Evolutionary conservation across 257 asterid genomes (phyloP), one percentile per base, ranked within the genome.

Genomic region (Paraleonurus japonicus): DNA sequence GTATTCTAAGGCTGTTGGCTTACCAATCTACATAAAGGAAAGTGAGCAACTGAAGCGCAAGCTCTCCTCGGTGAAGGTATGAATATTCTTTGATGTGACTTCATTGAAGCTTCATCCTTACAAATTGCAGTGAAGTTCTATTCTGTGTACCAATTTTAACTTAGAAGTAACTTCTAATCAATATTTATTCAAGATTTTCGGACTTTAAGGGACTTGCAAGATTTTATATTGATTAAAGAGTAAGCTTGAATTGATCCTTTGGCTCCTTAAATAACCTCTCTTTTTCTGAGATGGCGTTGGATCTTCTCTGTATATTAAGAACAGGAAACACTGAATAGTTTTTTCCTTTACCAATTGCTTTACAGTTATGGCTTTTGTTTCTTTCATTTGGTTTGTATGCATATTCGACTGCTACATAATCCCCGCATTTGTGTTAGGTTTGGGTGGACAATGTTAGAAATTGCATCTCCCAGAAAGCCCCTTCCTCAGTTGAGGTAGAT

Each of bases 31-130:
- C 76, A 70, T 81, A 28, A 72, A 72, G 58, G 94, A 88, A 82
- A 82, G 89, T 72, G 88, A 82, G 84, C 81, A 81, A 69, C 84
- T 93, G 59, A 70, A 70, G 72, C 68, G 76, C 73, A 93, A 81
- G 86, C 76, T 93, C 80, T 87, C 96, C 33, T 83, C 89, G 24
- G 87, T 77, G 50, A 87, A 90, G 97, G 98, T 93, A 83, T 30
- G 60, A 9, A 24, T 51, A 39, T 7, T 33, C 50, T 24, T 41
- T 11, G 17, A 28, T 59, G 6, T 35, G 76, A 69, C 50, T 65
- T 66, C 23, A 65, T 15, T 50, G 16, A 67, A 28, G 50, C 8
- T 39, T 58, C 61, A n/a, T 70, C 54, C 69, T 61, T 35, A 9
- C 55, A 17, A 47, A 41, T 11, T 65, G 26, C 58, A 51, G 50